These are phyloP conservation scores for Sporisorium reilianum DNA, from an alignment of 1,284 basidiomycete species.

Conservation along the genomic window DNA sequence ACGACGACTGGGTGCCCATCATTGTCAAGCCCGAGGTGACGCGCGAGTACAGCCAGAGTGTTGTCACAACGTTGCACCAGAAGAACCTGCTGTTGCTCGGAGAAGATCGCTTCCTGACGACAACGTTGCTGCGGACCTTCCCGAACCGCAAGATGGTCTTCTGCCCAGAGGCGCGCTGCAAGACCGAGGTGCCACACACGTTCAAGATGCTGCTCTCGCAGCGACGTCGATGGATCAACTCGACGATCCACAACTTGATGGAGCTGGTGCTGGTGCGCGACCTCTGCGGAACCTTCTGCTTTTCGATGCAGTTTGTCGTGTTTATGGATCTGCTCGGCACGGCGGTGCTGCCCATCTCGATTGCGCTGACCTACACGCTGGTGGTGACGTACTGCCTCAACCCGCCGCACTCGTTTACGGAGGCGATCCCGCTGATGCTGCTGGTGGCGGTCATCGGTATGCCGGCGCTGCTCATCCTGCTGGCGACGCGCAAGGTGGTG, in stretches of 20 bases:
- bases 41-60: constrained; percentile 93
- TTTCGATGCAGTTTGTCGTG: constrained; percentile 81
- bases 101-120: constrained; percentile 94
- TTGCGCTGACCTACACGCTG: constrained; percentile 88
- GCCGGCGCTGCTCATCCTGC: constrained; percentile 89
- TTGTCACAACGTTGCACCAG: constrained; percentile 94
- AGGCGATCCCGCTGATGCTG: constrained; percentile 93
- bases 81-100: constrained; percentile 96
- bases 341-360: constrained; percentile 92
- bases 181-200: constrained; percentile 95
- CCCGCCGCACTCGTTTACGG: constrained; percentile 86
- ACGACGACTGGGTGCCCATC: constrained; percentile 97
- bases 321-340: constrained; percentile 99
- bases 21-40: constrained; percentile 98
- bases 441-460: constrained; percentile 91
- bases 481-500: constrained; percentile 92
- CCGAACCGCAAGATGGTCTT: constrained; percentile 98
- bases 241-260: constrained; percentile 99
- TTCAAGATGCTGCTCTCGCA: constrained; percentile 94
- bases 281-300: constrained; percentile 78
- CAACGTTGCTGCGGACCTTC: constrained; percentile 82
- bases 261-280: constrained; percentile 97
- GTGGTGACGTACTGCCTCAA: constrained; percentile 81
- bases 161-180: constrained; percentile 92
- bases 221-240: constrained; percentile 99